These are phyloP conservation scores for Penicillium aurantiogriseum DNA, from an alignment of 2,329 filamentous ascomycete species.

Conservation along the genomic window DNA sequence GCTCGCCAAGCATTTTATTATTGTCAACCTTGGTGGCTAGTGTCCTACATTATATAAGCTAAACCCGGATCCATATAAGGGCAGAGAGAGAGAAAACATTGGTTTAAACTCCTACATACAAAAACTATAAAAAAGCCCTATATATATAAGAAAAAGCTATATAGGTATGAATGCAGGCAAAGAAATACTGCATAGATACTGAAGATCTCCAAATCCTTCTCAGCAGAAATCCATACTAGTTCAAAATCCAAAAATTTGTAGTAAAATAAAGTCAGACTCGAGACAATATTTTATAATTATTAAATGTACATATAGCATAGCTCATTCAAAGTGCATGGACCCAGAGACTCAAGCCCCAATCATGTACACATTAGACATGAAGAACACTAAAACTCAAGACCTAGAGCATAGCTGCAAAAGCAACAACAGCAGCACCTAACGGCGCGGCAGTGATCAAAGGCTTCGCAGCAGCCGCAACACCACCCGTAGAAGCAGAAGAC, in stretches of 20 bases:
- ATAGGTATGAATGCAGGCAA: background rate
- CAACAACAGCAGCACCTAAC: constrained; percentile 7
- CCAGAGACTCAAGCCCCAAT: background rate
- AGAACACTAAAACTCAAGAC: background rate
- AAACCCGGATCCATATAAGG: background rate
- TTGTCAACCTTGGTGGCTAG: background rate
- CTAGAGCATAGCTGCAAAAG: constrained; percentile 11
- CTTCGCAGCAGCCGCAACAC: background rate
- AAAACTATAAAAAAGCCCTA: no score
- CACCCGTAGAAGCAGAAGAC: background rate
- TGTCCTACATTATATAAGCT: background rate
- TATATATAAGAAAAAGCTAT: background rate
- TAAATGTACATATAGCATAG: background rate
- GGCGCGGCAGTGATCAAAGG: constrained; percentile 6
- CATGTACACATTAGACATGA: background rate
- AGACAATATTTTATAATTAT: background rate
- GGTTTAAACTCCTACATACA: background rate
- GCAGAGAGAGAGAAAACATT: background rate
- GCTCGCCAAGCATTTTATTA: background rate
- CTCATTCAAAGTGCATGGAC: background rate
- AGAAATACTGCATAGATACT: background rate
- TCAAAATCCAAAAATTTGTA: background rate
- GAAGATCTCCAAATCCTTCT: background rate
- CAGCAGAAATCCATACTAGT: background rate
- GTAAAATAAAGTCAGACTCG: background rate